These are phyloP conservation scores for Aspergillus ochraceus DNA, from an alignment of 2,329 filamentous ascomycete genomes.

Conservation along the genomic window DNA sequence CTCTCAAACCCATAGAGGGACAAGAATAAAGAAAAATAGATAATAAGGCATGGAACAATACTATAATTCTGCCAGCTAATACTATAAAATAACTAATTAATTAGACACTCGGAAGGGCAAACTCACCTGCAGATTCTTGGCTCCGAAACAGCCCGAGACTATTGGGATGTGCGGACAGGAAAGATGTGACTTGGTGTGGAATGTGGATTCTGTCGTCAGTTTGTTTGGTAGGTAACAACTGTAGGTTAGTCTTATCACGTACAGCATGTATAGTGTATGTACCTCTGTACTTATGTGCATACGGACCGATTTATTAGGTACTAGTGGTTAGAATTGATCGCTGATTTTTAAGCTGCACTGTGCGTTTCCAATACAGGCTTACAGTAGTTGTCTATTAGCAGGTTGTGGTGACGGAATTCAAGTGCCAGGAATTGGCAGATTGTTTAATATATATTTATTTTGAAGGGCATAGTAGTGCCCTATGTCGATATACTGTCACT, in stretches of 20 bases:
- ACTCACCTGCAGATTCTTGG: not conserved
- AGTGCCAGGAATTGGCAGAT: too few relatives aligned
- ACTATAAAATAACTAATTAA: too few relatives aligned
- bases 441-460: too few relatives aligned
- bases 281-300: not conserved
- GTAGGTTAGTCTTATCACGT: not conserved
- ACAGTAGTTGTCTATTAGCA: too few relatives aligned
- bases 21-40: too few relatives aligned
- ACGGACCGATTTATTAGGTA: not conserved
- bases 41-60: too few relatives aligned
- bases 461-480: too few relatives aligned
- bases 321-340: not conserved
- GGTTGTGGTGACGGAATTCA: too few relatives aligned
- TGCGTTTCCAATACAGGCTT: too few relatives aligned
- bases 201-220: not conserved
- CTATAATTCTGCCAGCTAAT: too few relatives aligned
- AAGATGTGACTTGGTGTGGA: not conserved
- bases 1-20: too few relatives aligned
- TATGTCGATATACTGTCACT: too few relatives aligned
- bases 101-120: not conserved
- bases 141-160: not conserved
- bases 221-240: not conserved
- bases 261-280: not conserved
- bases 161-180: not conserved
- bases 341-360: not conserved